phyloP scores from a whole-genome alignment of 768 basidiomycete species.

The Lepiota venenata region DNA sequence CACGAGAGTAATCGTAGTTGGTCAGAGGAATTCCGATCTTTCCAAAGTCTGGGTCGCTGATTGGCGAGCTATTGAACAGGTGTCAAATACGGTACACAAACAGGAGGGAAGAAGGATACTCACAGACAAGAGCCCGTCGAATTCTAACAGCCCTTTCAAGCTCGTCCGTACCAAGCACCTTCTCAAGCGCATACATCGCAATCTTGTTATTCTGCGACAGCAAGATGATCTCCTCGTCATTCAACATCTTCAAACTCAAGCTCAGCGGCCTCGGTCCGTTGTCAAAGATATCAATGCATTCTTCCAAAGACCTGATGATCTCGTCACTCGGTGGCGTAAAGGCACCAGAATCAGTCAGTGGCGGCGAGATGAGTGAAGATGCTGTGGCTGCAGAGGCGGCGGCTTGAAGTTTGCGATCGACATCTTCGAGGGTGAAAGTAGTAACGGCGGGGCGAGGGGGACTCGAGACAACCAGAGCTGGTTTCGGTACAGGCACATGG shows the following conservation, averaged over 20 bases:
- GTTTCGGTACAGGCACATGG: slow-evolving; percentile 3
- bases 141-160: slow-evolving; percentile 84
- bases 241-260: slow-evolving; percentile 56
- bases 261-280: slow-evolving; percentile 63
- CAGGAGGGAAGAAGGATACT: slow-evolving; percentile 29
- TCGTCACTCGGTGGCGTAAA: slow-evolving; percentile 10
- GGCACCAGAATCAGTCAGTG: slow-evolving; percentile 6
- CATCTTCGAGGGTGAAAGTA: slow-evolving; percentile 53
- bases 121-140: slow-evolving; percentile 87
- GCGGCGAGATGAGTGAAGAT: neutral
- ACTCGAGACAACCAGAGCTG: slow-evolving; percentile 10
- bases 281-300: slow-evolving; percentile 79
- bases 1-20: slow-evolving; percentile 90
- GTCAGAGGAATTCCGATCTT: slow-evolving; percentile 76
- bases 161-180: slow-evolving; percentile 70
- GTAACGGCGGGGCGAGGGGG: slow-evolving; percentile 19
- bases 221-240: slow-evolving; percentile 89
- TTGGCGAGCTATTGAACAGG: slow-evolving; percentile 63
- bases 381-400: slow-evolving; percentile 2
- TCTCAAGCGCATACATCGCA: slow-evolving; percentile 93
- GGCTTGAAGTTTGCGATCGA: slow-evolving; percentile 47
- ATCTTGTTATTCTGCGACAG: slow-evolving; percentile 91
- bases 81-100: neutral
- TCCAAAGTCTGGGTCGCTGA: slow-evolving; percentile 85
- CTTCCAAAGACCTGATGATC: slow-evolving; percentile 56